Conservation (phyloP, 2,329 filamentous ascomycete genomes). For the Furcasterigmium sp. region DNA sequence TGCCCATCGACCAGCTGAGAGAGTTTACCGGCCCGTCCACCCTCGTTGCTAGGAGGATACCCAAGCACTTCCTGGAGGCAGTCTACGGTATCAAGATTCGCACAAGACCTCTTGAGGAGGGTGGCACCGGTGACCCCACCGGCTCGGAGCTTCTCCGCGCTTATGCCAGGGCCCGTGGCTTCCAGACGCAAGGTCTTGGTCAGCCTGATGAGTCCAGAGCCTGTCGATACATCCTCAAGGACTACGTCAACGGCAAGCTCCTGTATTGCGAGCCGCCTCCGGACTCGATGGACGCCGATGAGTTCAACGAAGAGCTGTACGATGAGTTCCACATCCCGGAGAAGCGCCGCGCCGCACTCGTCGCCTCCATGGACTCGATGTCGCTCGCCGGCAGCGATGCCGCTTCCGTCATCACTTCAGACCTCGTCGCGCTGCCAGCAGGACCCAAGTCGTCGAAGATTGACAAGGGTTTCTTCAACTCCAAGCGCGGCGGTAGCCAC, state of each 20-base stretch:
- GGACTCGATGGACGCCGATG: slow-evolving; percentile 58
- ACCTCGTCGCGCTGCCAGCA: slow-evolving; percentile 45
- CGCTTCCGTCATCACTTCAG: slow-evolving; percentile 30
- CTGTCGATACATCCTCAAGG: slow-evolving; percentile 84
- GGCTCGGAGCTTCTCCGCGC: slow-evolving; percentile 79
- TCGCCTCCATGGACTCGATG: slow-evolving; percentile 41
- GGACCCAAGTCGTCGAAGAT: slow-evolving; percentile 72
- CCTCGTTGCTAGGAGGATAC: slow-evolving; percentile 79
- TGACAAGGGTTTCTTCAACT: slow-evolving; percentile 85
- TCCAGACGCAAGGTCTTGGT: slow-evolving; percentile 81
- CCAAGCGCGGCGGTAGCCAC: slow-evolving; percentile 52
- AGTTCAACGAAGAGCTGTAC: slow-evolving; percentile 90
- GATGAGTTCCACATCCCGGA: slow-evolving; percentile 75
- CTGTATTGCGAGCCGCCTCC: slow-evolving; percentile 89
- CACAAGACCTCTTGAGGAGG: slow-evolving; percentile 79
- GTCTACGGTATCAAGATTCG: slow-evolving; percentile 89
- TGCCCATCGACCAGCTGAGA: slow-evolving; percentile 93
- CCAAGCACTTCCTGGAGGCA: slow-evolving; percentile 82
- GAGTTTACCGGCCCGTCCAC: slow-evolving; percentile 85
- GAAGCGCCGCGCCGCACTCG: slow-evolving; percentile 67
- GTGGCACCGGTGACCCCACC: slow-evolving; percentile 81
- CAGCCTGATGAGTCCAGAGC: slow-evolving; percentile 92
- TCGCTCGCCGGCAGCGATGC: slow-evolving; percentile 30
- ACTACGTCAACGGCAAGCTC: slow-evolving; percentile 95
- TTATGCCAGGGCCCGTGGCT: slow-evolving; percentile 85